Conservation (phyloP, 495 filamentous ascomycete species). For the Penicillium coffeae region DNA sequence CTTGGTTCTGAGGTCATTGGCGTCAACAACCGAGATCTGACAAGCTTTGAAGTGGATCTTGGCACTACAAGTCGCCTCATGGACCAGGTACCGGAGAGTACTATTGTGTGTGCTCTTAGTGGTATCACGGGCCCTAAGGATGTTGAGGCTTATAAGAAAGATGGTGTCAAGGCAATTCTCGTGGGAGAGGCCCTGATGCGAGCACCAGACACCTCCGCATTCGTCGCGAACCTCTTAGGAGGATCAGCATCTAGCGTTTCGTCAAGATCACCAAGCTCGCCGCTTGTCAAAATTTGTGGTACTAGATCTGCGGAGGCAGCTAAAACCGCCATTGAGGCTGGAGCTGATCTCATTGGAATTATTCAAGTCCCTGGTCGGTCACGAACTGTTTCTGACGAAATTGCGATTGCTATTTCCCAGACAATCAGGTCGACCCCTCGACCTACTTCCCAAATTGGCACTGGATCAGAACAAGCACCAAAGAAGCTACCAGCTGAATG, state of each 20-base stretch:
- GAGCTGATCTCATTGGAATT: slow-evolving; percentile 89
- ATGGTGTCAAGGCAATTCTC: slow-evolving; percentile 87
- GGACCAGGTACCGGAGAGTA: slow-evolving; percentile 74
- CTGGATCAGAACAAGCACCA: slow-evolving; percentile 12
- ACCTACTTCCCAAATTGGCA: slow-evolving; percentile 42
- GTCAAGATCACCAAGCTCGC: slow-evolving; percentile 28
- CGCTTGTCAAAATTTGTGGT: slow-evolving; percentile 94
- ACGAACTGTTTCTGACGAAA: slow-evolving; percentile 70
- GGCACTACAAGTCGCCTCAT: slow-evolving; percentile 90
- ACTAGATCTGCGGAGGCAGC: slow-evolving; percentile 82
- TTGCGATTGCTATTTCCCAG: slow-evolving; percentile 74
- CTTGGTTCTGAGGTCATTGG: slow-evolving; percentile 93
- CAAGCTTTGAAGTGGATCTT: slow-evolving; percentile 93
- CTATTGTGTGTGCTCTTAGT: slow-evolving; percentile 91
- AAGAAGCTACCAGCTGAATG: slow-evolving; percentile 50
- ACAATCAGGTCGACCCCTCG: slow-evolving; percentile 60
- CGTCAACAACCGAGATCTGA: slow-evolving; percentile 95
- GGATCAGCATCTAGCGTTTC: slow-evolving; percentile 35
- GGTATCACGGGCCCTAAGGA: slow-evolving; percentile 91
- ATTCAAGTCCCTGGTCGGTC: slow-evolving; percentile 80
- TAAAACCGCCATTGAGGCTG: slow-evolving; percentile 73
- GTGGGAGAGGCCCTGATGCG: slow-evolving; percentile 97
- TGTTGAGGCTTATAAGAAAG: slow-evolving; percentile 79
- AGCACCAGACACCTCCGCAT: slow-evolving; percentile 70
- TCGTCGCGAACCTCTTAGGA: slow-evolving; percentile 77